Base-by-base conservation (phyloP, 2,329 filamentous ascomycete species). In the Fusarium sp. region DNA sequence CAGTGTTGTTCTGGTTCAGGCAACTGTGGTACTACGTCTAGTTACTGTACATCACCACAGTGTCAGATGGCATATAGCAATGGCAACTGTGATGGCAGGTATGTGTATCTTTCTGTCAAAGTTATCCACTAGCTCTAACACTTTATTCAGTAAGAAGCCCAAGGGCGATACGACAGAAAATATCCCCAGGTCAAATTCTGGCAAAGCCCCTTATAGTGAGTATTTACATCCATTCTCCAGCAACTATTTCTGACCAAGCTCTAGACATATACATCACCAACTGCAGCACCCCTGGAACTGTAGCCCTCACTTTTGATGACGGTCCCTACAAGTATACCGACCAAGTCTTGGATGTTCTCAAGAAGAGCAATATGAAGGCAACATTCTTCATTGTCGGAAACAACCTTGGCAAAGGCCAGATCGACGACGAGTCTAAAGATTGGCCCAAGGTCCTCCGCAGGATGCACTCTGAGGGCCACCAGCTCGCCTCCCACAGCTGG, bases 271-370 rank as follows among this genome's bases (percentile, higher is more conserved):
- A 71, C 30, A 77, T 80, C 40, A 82, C 73, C 2, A 75, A 67
- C 4, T 80, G 78, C 56, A 74, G 68, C 7, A 58, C 58, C 15
- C 73, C 76, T 1, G 77, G 75, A 6, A 76, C 73, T 19, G 71
- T 82, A 20, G 82, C 82, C 0, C 72, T 84, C 24, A 83, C 81
- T 3, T 83, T 79, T 63, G 82, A 84, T 62, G 82, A 84, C 42
- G 81, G 82, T 0, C 82, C 82, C 2, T 82, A 76, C 56, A 59
- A 65, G 7, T 83, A 78, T 63, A 85, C 82, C 1, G 55, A 63
- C 1, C 68, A 73, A 19, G 67, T 84, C 5, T 77, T 85, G 17
- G 75, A 82, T 52, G 53, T 77, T 1, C 71, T 81, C 7, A 69
- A 74, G 12, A 43, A 70, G 3, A 67, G 74, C 42, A 50, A 74